Evolutionary conservation across 352 stramenopile genomes (phyloP).

Genomic region (Pythium coloratum): DNA sequence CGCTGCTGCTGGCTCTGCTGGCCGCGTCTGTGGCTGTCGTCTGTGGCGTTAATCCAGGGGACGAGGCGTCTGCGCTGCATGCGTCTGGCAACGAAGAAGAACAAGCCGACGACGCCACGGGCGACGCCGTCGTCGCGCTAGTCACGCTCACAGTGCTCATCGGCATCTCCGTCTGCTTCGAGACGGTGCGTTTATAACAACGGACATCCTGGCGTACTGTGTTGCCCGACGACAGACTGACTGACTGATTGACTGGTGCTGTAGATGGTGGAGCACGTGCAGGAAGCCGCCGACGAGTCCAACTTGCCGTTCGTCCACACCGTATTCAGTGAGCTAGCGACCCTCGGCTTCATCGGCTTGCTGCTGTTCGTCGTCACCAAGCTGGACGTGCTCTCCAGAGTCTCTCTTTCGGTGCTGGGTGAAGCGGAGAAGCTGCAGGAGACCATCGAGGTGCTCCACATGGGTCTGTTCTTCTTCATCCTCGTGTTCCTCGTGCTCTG

Average conservation of each 20-base stretch:
- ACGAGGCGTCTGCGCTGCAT: background rate
- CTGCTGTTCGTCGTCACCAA: constrained; percentile 41
- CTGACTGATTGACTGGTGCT: too few species aligned
- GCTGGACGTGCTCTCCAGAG: constrained; percentile 46
- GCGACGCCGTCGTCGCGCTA: constrained; percentile 7
- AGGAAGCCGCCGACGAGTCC: constrained; percentile 23
- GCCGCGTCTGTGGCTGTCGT: too few species aligned
- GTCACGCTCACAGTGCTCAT: constrained; percentile 15
- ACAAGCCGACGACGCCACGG: background rate
- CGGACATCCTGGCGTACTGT: too few species aligned
- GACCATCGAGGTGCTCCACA: constrained; percentile 75
- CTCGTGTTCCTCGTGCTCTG: constrained; percentile 77
- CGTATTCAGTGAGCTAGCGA: constrained; percentile 30
- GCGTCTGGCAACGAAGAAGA: background rate
- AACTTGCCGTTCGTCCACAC: constrained; percentile 31
- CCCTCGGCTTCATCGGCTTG: constrained; percentile 20
- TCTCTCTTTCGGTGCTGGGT: constrained; percentile 46
- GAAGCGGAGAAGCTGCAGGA: constrained; percentile 54
- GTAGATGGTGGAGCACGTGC: too few species aligned
- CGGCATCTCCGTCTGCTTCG: constrained; percentile 4
- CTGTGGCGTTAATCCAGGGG: background rate
- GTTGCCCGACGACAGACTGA: too few species aligned
- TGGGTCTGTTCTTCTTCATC: constrained; percentile 79
- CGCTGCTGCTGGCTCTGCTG: too few species aligned
- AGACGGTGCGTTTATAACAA: background rate